phyloP scores from a whole-genome alignment of 306 rosid species.

The Echinosophora koreensis region DNA sequence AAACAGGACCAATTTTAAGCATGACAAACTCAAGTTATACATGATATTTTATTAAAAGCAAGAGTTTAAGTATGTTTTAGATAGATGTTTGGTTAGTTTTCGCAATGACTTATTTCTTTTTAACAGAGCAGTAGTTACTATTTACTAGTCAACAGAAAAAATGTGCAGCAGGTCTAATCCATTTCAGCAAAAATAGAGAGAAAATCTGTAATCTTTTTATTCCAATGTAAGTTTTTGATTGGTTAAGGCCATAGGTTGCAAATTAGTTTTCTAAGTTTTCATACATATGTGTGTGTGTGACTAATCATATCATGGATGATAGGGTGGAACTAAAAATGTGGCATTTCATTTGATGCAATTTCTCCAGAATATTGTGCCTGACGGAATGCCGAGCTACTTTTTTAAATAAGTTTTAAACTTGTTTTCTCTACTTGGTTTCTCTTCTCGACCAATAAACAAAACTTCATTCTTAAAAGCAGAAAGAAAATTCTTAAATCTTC shows the following conservation, averaged over 20 bases:
- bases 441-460: conserved; percentile 1
- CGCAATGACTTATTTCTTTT: conserved; percentile 14
- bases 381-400: conserved; percentile 6
- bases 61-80: conserved; percentile 15
- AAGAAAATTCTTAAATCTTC: conserved; percentile 29
- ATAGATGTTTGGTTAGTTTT: conserved; percentile 16
- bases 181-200: neutral
- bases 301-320: conserved; percentile 18
- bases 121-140: conserved; percentile 11
- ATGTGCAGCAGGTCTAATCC: conserved; percentile 6
- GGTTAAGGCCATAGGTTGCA: neutral
- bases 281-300: neutral
- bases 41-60: conserved; percentile 31
- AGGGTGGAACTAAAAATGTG: neutral
- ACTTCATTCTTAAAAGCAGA: conserved; percentile 37
- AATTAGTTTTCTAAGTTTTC: neutral
- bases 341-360: conserved; percentile 10
- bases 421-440: conserved; percentile 10
- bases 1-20: conserved; percentile 10
- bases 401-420: neutral
- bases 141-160: conserved; percentile 25
- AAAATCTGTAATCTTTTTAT: neutral
- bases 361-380: conserved; percentile 7
- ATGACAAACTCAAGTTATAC: neutral
- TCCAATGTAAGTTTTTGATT: neutral